These are phyloP conservation scores for Nothophoma quercina DNA, from an alignment of 2,329 filamentous ascomycete species.

Conservation along the genomic window DNA sequence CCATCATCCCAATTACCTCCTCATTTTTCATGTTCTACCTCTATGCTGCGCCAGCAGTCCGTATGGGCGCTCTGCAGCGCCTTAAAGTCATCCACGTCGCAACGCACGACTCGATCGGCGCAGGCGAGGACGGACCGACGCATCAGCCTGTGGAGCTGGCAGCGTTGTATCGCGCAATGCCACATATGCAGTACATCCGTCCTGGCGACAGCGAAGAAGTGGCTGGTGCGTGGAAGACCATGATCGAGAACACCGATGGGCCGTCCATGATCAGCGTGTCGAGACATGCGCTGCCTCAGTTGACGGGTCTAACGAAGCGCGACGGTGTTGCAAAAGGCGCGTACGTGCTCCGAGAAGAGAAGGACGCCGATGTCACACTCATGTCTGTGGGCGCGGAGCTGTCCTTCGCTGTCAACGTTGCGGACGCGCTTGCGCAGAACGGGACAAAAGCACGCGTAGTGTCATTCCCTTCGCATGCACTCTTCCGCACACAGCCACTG, in stretches of 20 bases:
- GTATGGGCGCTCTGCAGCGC: conserved; percentile 66
- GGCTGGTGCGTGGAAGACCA: conserved; percentile 61
- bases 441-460: conserved; percentile 56
- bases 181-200: conserved; percentile 67
- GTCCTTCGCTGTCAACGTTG: conserved; percentile 52
- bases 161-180: conserved; percentile 67
- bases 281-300: conserved; percentile 55
- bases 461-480: conserved; percentile 58
- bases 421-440: conserved; percentile 40
- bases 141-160: conserved; percentile 68
- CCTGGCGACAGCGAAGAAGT: conserved; percentile 66
- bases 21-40: conserved; percentile 71
- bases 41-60: conserved; percentile 65
- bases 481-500: conserved; percentile 57
- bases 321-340: conserved; percentile 55
- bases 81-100: conserved; percentile 67
- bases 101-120: conserved; percentile 65
- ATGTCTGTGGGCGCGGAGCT: conserved; percentile 58
- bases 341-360: conserved; percentile 56
- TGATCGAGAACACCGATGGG: conserved; percentile 51
- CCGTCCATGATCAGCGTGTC: conserved; percentile 59
- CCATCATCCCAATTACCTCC: conserved; percentile 65
- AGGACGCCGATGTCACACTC: conserved; percentile 55
- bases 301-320: conserved; percentile 48
- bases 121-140: conserved; percentile 66